Evolutionary conservation across 2,329 filamentous ascomycete genomes (phyloP).

Genomic region (Akanthomyces dipterigenus): DNA sequence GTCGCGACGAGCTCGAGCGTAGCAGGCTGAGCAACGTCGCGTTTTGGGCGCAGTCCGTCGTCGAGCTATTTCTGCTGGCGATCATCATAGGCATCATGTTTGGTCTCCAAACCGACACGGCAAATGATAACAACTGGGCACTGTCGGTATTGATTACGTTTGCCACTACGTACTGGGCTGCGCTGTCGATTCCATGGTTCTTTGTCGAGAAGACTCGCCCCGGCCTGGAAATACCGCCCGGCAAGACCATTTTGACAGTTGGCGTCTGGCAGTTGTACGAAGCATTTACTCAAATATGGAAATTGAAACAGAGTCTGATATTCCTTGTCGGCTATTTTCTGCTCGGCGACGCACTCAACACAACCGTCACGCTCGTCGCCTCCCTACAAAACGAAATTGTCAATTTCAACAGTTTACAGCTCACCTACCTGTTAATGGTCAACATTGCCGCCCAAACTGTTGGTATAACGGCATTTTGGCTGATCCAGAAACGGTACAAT

Average conservation of each 20-base stretch:
- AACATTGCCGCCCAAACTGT: neutral
- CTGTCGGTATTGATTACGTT: slow-evolving; percentile 59
- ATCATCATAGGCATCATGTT: slow-evolving; percentile 59
- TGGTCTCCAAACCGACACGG: slow-evolving; percentile 50
- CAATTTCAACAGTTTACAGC: slow-evolving; percentile 47
- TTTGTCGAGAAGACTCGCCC: slow-evolving; percentile 56
- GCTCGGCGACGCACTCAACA: slow-evolving; percentile 62
- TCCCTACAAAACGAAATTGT: slow-evolving; percentile 61
- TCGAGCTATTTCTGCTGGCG: slow-evolving; percentile 54
- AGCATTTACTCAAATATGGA: slow-evolving; percentile 53
- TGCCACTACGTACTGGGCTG: slow-evolving; percentile 55
- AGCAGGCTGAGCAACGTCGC: slow-evolving; percentile 56
- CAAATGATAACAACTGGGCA: slow-evolving; percentile 58
- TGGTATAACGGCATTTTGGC: neutral
- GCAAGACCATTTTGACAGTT: slow-evolving; percentile 43
- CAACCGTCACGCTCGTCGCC: slow-evolving; percentile 62
- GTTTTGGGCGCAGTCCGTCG: slow-evolving; percentile 58
- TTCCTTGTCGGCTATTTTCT: slow-evolving; percentile 63
- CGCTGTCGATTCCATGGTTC: slow-evolving; percentile 61
- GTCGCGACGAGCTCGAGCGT: slow-evolving; percentile 53
- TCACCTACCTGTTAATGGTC: slow-evolving; percentile 28
- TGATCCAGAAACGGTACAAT: neutral
- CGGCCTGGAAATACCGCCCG: slow-evolving; percentile 36
- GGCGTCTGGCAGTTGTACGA: slow-evolving; percentile 55
- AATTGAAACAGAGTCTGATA: slow-evolving; percentile 56